Conservation (phyloP, 169 alveolate genomes). For the Plasmodium coatneyi region DNA sequence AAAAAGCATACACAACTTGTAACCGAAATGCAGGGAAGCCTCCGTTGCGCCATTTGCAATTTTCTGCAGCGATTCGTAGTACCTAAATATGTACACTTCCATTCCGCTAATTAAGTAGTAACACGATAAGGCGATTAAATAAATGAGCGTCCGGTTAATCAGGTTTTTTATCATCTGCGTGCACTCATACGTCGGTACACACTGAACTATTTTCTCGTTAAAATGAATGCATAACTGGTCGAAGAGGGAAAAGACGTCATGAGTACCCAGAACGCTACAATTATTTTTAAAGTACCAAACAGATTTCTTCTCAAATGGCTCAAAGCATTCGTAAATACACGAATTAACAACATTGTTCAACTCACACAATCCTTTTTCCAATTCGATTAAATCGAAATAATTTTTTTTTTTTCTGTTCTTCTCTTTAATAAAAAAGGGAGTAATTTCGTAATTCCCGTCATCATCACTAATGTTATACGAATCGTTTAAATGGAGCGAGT, state of each 20-base stretch:
- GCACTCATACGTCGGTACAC: slow-evolving; percentile 49
- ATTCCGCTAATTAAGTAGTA: slow-evolving; percentile 25
- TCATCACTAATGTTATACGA: slow-evolving; percentile 16
- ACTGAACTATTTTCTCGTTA: slow-evolving; percentile 12
- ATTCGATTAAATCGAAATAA: slow-evolving; percentile 52
- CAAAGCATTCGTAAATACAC: slow-evolving; percentile 62
- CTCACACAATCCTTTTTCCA: slow-evolving; percentile 64
- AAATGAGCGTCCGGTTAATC: slow-evolving; percentile 32
- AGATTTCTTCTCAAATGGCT: slow-evolving; percentile 57
- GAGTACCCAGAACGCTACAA: neutral
- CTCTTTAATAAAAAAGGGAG: slow-evolving; percentile 47
- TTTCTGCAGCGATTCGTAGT: slow-evolving; percentile 43
- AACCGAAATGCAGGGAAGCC: slow-evolving; percentile 27
- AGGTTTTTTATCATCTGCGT: slow-evolving; percentile 33
- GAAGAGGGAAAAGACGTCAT: slow-evolving; percentile 34
- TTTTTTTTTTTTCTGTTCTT: slow-evolving; percentile 9
- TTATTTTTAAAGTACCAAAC: slow-evolving; percentile 37
- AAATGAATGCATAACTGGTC: slow-evolving; percentile 42
- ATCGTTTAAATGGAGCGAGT: slow-evolving; percentile 23
- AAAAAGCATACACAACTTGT: slow-evolving; percentile 24
- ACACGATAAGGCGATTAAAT: slow-evolving; percentile 37
- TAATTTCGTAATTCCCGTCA: slow-evolving; percentile 64
- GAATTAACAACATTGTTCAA: slow-evolving; percentile 59
- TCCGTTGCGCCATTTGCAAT: neutral
- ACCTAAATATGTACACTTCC: slow-evolving; percentile 50